phyloP scores from a whole-genome alignment of 768 basidiomycete genomes.

The Hortiboletus campestris region DNA sequence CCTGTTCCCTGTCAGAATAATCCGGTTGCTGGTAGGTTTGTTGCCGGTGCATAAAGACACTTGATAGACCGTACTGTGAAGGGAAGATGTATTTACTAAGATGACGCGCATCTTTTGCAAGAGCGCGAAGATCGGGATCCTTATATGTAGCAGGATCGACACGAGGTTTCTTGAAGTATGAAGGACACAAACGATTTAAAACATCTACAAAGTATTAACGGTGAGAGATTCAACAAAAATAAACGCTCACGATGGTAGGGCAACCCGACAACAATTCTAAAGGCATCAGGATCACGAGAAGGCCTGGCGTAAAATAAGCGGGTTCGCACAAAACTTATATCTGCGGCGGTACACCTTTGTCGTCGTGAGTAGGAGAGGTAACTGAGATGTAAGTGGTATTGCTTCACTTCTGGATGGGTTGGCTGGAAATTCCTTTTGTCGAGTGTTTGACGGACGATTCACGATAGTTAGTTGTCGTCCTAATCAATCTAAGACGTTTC shows the following conservation, averaged over 20 bases:
- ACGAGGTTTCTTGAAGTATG: slow-evolving; percentile 36
- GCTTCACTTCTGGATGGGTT: slow-evolving; percentile 22
- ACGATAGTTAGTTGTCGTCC: neutral
- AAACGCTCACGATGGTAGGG: slow-evolving; percentile 58
- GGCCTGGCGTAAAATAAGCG: slow-evolving; percentile 72
- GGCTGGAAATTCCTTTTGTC: slow-evolving; percentile 4
- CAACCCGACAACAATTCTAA: slow-evolving; percentile 58
- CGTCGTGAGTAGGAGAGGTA: slow-evolving; percentile 3
- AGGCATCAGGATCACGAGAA: slow-evolving; percentile 46
- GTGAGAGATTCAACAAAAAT: neutral
- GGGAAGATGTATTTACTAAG: slow-evolving; percentile 86
- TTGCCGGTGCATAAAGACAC: slow-evolving; percentile 45
- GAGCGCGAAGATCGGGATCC: slow-evolving; percentile 47
- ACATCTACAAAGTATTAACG: slow-evolving; percentile 47
- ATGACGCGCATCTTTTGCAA: slow-evolving; percentile 53
- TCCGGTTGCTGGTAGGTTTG: slow-evolving; percentile 42
- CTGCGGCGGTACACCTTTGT: slow-evolving; percentile 44
- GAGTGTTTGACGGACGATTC: slow-evolving; percentile 5
- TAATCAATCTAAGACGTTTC: slow-evolving; percentile 28
- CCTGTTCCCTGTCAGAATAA: slow-evolving; percentile 60
- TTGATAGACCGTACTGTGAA: slow-evolving; percentile 67
- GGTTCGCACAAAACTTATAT: slow-evolving; percentile 51
- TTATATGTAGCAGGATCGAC: slow-evolving; percentile 29
- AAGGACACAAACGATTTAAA: slow-evolving; percentile 55
- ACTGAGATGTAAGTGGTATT: neutral